These are phyloP conservation scores for Helichrysum umbraculigerum DNA, from an alignment of 129 eudicot genomes.

Conservation along the genomic window DNA sequence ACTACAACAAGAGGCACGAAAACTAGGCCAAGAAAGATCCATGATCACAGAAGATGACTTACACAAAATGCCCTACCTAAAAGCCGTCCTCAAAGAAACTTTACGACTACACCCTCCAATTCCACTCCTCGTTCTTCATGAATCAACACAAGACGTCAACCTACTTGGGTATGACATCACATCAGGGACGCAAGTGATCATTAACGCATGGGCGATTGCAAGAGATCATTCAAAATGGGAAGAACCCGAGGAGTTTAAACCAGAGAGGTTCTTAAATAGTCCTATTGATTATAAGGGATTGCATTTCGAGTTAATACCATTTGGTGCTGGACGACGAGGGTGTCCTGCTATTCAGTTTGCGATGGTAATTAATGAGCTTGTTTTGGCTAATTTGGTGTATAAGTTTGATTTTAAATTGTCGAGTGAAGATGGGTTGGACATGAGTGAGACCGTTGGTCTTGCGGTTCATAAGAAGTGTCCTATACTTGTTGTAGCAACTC, in stretches of 20 bases:
- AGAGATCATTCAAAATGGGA: slow-evolving; percentile 56
- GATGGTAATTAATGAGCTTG: slow-evolving; percentile 43
- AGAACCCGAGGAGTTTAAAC: slow-evolving; percentile 52
- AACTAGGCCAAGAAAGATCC: slow-evolving; percentile 33
- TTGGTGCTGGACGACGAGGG: slow-evolving; percentile 77
- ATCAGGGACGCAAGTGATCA: slow-evolving; percentile 45
- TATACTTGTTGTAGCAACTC: slow-evolving; percentile 34
- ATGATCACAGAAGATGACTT: slow-evolving; percentile 47
- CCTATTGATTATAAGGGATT: slow-evolving; percentile 47
- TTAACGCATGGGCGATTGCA: slow-evolving; percentile 65
- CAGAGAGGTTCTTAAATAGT: slow-evolving; percentile 57
- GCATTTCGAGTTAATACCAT: slow-evolving; percentile 62
- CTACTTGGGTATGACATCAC: slow-evolving; percentile 52
- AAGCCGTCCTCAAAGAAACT: slow-evolving; percentile 60
- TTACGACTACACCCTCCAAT: slow-evolving; percentile 47
- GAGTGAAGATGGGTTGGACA: slow-evolving; percentile 51
- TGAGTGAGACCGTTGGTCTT: slow-evolving; percentile 48
- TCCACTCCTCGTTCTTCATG: slow-evolving; percentile 52
- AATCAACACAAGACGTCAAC: slow-evolving; percentile 43
- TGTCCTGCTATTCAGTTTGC: slow-evolving; percentile 66
- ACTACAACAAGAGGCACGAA: slow-evolving; percentile 50
- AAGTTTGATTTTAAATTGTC: slow-evolving; percentile 47
- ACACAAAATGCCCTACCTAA: slow-evolving; percentile 51
- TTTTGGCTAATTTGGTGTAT: slow-evolving; percentile 52
- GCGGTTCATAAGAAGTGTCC: slow-evolving; percentile 44